Base-by-base conservation (phyloP, 441 rosid genomes). In the Mallotus repandus region DNA sequence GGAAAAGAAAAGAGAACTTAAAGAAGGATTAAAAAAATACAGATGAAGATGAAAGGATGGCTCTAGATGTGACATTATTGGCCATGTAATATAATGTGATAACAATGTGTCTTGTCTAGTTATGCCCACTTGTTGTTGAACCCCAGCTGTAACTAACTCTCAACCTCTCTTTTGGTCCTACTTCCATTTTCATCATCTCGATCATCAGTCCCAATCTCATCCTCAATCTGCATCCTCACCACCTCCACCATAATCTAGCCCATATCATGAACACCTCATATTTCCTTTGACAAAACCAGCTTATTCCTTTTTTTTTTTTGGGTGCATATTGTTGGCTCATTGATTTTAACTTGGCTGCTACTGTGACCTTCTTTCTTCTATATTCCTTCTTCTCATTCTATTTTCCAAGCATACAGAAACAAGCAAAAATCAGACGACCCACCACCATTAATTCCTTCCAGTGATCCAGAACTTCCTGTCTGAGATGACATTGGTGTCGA, bases 361-460 rank as follows among this genome's bases (percentile, higher is more conserved):
- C 29, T 25, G 29, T 25, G 1, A 25, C 29, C 29, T 25, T 25
- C 29, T 25, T 25, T 25, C 1, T 25, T 58, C 9, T 43, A 52
- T 14, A 15, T 46, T 6, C 65, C 22, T 29, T 73, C 63, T 9
- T 46, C 49, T 85, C 73, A 90, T 78, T 93, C 97, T 73, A 89
- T 83, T 81, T 87, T 91, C 96, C 98, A 90, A 74, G 96, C 96
- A 87, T 89, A 90, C n/a, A 94, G 89, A 89, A 92, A 89, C 83
- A 94, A 72, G 84, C 86, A 86, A 73, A 90, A 91, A 53, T 89
- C 92, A 16, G 87, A 78, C 56, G 84, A 63, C 52, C 85, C 82
- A 56, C 85, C 79, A 54, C 66, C 73, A 62, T 50, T 73, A 56
- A 81, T 12, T 68, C 74, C 84, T 32, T 81, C 87, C 4, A 76